These are phyloP conservation scores for Apiospora phragmitis DNA, from an alignment of 2,329 filamentous ascomycete genomes.

Conservation along the genomic window DNA sequence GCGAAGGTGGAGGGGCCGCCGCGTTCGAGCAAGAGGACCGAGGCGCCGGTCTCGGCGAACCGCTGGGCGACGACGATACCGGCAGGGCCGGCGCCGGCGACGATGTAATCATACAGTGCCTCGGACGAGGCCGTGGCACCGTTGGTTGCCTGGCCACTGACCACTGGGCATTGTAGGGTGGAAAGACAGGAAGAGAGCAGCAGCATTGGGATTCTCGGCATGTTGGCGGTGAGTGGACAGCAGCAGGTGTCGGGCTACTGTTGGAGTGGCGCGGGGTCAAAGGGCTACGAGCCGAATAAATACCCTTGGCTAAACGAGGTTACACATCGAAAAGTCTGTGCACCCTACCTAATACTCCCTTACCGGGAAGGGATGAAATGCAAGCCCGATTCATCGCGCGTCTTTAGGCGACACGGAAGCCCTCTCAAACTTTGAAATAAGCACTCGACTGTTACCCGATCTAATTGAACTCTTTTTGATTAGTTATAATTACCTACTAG, in stretches of 20 bases:
- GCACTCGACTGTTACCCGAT: neutral
- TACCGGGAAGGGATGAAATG: too few species aligned
- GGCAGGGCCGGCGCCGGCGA: conserved; percentile 61
- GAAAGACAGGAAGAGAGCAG: neutral
- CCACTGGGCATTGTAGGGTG: neutral
- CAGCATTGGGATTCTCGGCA: neutral
- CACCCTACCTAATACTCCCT: neutral
- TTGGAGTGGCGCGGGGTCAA: neutral
- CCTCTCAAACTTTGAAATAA: too few species aligned
- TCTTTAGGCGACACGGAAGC: too few species aligned
- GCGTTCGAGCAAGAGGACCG: conserved; percentile 63
- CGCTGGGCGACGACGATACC: conserved; percentile 61
- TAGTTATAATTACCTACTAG: neutral
- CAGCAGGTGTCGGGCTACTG: neutral
- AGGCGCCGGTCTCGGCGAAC: conserved; percentile 64
- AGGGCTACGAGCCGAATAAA: neutral
- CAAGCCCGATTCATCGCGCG: too few species aligned
- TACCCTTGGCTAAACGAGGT: neutral
- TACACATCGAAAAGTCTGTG: neutral
- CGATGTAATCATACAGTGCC: conserved; percentile 57
- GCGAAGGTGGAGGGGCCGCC: conserved; percentile 61
- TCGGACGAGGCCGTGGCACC: neutral
- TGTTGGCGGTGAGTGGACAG: neutral
- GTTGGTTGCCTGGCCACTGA: neutral
- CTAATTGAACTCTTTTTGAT: neutral